Evolutionary conservation across 2,329 filamentous ascomycete genomes (phyloP).

Genomic region (Teratosphaeria epicoccoides): DNA sequence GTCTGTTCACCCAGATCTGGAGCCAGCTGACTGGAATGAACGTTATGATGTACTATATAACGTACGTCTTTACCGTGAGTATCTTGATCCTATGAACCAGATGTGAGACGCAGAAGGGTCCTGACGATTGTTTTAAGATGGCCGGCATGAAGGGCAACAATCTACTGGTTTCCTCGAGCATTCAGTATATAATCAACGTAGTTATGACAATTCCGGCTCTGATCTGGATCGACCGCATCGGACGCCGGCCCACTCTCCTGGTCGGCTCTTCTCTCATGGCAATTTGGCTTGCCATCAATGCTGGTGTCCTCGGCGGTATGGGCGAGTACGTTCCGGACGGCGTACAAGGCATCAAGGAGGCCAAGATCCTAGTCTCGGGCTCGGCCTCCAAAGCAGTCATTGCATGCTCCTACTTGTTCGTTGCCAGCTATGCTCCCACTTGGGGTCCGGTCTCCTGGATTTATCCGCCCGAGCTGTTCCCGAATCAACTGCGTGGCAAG

Average conservation of each 20-base stretch:
- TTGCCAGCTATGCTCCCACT: constrained; percentile 48
- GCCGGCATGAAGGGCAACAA: constrained; percentile 47
- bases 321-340: constrained; percentile 34
- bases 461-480: constrained; percentile 47
- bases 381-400: constrained; percentile 43
- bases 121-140: no score
- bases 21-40: constrained; percentile 69
- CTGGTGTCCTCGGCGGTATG: constrained; percentile 50
- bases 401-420: constrained; percentile 62
- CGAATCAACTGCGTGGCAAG: constrained; percentile 52
- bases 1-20: constrained; percentile 65
- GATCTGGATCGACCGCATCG: constrained; percentile 64
- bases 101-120: no score
- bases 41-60: constrained; percentile 28
- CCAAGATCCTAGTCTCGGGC: constrained; percentile 31
- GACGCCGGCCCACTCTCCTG: constrained; percentile 59
- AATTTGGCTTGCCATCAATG: constrained; percentile 52
- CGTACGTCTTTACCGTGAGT: not conserved
- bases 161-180: constrained; percentile 55
- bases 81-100: no score
- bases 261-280: constrained; percentile 55
- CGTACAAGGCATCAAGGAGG: constrained; percentile 31
- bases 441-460: constrained; percentile 52
- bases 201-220: constrained; percentile 67
- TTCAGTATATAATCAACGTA: constrained; percentile 72